phyloP scores from a whole-genome alignment of 768 basidiomycete species.

The Tylopilus plumbeoviolaceoides region DNA sequence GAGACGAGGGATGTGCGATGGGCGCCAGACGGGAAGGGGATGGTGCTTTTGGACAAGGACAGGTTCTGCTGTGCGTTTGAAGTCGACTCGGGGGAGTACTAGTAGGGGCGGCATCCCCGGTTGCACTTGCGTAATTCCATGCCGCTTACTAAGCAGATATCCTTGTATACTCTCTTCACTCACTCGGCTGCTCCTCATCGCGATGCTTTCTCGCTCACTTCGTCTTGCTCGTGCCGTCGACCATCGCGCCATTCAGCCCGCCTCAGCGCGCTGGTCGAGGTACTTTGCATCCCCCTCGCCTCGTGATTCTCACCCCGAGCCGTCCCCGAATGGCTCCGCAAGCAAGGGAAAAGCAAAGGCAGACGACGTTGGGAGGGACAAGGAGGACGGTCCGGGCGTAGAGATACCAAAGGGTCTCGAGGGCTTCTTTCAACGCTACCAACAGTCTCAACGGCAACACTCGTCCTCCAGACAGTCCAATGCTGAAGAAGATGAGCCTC shows the following conservation, averaged over 20 bases:
- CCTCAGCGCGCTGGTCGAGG: slow-evolving; percentile 34
- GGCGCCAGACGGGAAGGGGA: slow-evolving; percentile 84
- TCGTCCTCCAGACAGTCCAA: slow-evolving; percentile 27
- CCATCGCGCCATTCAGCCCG: slow-evolving; percentile 35
- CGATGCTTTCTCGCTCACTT: slow-evolving; percentile 63
- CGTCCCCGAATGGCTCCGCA: slow-evolving; percentile 16
- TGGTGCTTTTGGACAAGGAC: slow-evolving; percentile 70
- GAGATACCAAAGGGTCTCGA: slow-evolving; percentile 66
- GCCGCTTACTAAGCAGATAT: slow-evolving; percentile 19
- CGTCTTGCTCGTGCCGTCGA: slow-evolving; percentile 48
- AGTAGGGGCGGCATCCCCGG: neutral
- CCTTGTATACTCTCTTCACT: neutral
- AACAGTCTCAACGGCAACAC: slow-evolving; percentile 35
- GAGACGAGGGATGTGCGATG: slow-evolving; percentile 66
- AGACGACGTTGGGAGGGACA: slow-evolving; percentile 31
- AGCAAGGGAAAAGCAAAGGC: slow-evolving; percentile 34
- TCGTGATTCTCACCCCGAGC: slow-evolving; percentile 26
- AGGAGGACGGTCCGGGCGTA: slow-evolving; percentile 24
- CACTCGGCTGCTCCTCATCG: neutral
- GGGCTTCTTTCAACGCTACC: slow-evolving; percentile 74
- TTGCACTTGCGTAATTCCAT: too few species aligned
- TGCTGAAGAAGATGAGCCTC: slow-evolving; percentile 27
- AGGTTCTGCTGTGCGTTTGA: slow-evolving; percentile 86
- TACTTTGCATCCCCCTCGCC: slow-evolving; percentile 47
- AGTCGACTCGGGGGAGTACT: slow-evolving; percentile 45